Conservation (phyloP, 2,329 filamentous ascomycete genomes). For the Thermochaetoides dissita region DNA sequence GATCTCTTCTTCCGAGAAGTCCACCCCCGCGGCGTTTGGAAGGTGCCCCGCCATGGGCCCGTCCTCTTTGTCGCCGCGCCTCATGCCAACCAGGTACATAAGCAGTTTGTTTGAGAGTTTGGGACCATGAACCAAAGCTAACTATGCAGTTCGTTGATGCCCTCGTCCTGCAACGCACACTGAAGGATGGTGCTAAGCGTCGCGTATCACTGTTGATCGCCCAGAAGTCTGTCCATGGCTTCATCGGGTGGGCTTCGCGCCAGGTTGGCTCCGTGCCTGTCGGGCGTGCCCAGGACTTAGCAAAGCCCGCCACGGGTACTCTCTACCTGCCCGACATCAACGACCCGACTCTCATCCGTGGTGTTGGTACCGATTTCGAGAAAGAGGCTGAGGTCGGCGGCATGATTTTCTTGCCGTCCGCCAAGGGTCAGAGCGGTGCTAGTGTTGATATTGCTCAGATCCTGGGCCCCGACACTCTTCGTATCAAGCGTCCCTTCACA, state of each 20-base stretch:
- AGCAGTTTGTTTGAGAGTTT: neutral
- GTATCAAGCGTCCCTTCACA: constrained; percentile 78
- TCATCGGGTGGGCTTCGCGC: constrained; percentile 76
- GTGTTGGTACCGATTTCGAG: constrained; percentile 72
- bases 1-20: constrained; percentile 98
- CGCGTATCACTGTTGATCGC: constrained; percentile 88
- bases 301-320: constrained; percentile 63
- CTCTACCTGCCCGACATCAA: constrained; percentile 82
- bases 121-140: constrained; percentile 2
- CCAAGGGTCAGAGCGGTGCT: constrained; percentile 61
- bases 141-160: constrained; percentile 77
- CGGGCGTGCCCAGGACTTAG: constrained; percentile 75
- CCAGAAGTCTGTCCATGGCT: constrained; percentile 87
- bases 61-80: constrained; percentile 93
- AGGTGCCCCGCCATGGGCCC: constrained; percentile 74
- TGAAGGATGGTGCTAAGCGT: constrained; percentile 73
- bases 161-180: constrained; percentile 78
- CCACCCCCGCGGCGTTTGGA: constrained; percentile 88
- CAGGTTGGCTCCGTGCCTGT: constrained; percentile 87
- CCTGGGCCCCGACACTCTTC: constrained; percentile 62
- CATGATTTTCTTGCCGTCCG: constrained; percentile 71
- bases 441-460: constrained; percentile 78
- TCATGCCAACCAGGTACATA: constrained; percentile 77
- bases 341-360: constrained; percentile 66
- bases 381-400: constrained; percentile 63